These are phyloP conservation scores for Fusarium subtropicale DNA, from an alignment of 2,329 filamentous ascomycete genomes.

Conservation along the genomic window DNA sequence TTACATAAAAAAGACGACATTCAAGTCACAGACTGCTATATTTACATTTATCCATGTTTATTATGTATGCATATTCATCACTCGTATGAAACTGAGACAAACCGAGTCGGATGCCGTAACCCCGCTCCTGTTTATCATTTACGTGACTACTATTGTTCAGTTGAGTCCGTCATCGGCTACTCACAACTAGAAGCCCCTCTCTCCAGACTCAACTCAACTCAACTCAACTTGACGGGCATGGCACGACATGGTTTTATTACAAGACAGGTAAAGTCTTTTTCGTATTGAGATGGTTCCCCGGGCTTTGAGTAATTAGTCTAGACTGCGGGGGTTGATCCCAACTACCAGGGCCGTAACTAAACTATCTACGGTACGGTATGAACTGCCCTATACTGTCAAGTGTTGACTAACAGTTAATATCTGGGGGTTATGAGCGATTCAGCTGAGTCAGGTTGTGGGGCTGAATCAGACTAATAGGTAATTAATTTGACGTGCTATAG, in stretches of 20 bases:
- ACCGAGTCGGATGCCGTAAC: conserved; percentile 26
- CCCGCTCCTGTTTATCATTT: conserved; percentile 9
- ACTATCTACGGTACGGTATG: background rate
- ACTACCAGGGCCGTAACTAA: conserved; percentile 16
- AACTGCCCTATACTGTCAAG: background rate
- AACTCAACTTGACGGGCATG: background rate
- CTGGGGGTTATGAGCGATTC: conserved; percentile 22
- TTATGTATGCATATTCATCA: background rate
- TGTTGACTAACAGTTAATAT: conserved; percentile 10
- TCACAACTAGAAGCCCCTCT: conserved; percentile 6
- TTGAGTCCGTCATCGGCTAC: conserved; percentile 16
- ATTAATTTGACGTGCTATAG: background rate
- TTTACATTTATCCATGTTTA: background rate
- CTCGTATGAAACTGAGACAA: background rate
- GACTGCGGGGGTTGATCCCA: conserved; percentile 34
- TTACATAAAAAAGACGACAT: conserved; percentile 15
- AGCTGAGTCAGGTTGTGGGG: conserved; percentile 35
- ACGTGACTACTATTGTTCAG: background rate
- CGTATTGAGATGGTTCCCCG: conserved; percentile 29
- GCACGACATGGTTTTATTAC: background rate
- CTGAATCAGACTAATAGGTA: conserved; percentile 1
- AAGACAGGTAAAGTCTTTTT: conserved; percentile 10
- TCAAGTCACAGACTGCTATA: background rate
- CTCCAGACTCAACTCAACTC: background rate
- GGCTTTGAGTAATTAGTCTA: conserved; percentile 15